These are phyloP conservation scores for Naganishia antarctica DNA, from an alignment of 768 basidiomycete species.

Conservation along the genomic window DNA sequence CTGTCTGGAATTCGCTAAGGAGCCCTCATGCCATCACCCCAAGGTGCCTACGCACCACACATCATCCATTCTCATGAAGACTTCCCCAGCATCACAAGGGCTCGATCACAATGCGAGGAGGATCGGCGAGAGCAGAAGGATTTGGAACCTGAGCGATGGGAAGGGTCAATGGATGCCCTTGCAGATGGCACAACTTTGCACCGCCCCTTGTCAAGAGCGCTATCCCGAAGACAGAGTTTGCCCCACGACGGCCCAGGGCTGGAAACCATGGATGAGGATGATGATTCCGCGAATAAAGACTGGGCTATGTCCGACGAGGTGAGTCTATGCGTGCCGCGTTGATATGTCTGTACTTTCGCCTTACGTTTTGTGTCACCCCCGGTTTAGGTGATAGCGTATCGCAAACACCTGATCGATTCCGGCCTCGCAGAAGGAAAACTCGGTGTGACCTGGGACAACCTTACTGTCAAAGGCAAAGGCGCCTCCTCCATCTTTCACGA, in stretches of 20 bases:
- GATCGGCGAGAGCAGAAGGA: not conserved
- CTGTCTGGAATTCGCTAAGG: too few species aligned
- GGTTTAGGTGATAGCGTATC: not conserved
- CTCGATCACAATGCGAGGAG: not conserved
- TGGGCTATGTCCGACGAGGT: conserved; percentile 15
- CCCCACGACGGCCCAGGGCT: not conserved
- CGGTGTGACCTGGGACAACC: conserved; percentile 13
- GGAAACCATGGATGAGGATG: not conserved
- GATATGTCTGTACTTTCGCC: not conserved
- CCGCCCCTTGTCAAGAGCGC: not conserved
- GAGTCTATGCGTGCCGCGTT: too few species aligned
- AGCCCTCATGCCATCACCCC: too few species aligned
- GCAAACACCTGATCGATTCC: not conserved
- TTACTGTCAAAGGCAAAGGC: conserved; percentile 10
- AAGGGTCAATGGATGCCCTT: not conserved
- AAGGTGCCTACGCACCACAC: too few species aligned
- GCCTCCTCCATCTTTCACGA: conserved; percentile 7
- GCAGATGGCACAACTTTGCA: not conserved
- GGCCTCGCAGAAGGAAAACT: conserved; percentile 6
- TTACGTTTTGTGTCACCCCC: not conserved
- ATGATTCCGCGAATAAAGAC: not conserved
- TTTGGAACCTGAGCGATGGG: not conserved
- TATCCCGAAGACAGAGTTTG: not conserved
- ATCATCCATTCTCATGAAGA: too few species aligned
- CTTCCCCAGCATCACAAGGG: too few species aligned